Conservation (phyloP, 352 stramenopile species). For the Globisporangium perplexum region DNA sequence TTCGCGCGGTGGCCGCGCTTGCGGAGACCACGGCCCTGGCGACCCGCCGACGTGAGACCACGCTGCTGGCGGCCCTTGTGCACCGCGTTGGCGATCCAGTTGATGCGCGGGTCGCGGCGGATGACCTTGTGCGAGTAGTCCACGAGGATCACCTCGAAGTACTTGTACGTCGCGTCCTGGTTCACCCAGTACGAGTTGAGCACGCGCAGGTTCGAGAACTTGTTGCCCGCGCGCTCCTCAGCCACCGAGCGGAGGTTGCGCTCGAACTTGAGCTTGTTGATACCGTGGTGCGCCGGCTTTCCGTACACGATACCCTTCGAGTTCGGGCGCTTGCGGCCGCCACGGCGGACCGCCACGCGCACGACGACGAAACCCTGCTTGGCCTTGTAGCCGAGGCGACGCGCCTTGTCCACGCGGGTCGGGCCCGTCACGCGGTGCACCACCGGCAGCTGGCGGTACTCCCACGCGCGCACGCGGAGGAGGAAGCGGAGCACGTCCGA, state of each 20-base stretch:
- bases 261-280: constrained; percentile 99
- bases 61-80: constrained; percentile 99
- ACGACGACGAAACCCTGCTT: constrained; percentile 99
- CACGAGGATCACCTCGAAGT: constrained; percentile 99
- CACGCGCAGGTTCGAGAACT: constrained; percentile 98
- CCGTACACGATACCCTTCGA: constrained; percentile 99
- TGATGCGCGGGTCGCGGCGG: constrained; percentile 98
- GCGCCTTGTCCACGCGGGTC: constrained; percentile 98
- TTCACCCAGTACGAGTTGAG: constrained; percentile 99
- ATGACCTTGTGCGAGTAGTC: constrained; percentile 98
- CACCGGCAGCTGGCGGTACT: constrained; percentile 99
- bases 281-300: constrained; percentile 99
- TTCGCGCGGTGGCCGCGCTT: constrained; percentile 99
- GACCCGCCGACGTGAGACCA: constrained; percentile 97
- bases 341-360: constrained; percentile 95
- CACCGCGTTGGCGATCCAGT: constrained; percentile 99
- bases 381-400: constrained; percentile 99
- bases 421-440: constrained; percentile 93
- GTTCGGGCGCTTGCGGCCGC: constrained; percentile 98
- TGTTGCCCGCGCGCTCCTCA: constrained; percentile 97
- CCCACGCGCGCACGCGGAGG: constrained; percentile 95
- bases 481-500: constrained; percentile 99
- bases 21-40: constrained; percentile 95
- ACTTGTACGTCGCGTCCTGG: constrained; percentile 99
- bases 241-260: constrained; percentile 97